Evolutionary conservation across 2,329 filamentous ascomycete genomes (phyloP).

Genomic region (Lecanicillium sp.): DNA sequence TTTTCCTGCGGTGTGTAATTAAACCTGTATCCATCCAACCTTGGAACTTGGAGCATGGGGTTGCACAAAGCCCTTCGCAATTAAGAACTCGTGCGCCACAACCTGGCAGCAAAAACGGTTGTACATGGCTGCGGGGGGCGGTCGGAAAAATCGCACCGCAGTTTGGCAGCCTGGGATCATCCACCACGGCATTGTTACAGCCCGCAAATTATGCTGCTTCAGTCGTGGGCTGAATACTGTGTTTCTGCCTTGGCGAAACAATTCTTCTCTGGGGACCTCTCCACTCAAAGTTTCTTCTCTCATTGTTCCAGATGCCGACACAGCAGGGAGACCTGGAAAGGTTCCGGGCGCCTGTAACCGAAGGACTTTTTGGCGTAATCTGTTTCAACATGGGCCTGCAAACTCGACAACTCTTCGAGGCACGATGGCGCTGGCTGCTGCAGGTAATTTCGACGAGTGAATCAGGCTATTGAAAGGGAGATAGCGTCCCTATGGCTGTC

Average conservation of each 20-base stretch:
- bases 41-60: background rate
- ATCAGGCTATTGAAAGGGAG: background rate
- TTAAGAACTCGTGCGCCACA: background rate
- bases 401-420: too few relatives aligned
- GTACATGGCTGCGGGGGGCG: background rate
- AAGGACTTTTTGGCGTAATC: too few relatives aligned
- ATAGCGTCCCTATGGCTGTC: background rate
- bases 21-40: constrained; percentile 8
- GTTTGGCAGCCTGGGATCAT: background rate
- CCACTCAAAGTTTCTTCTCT: background rate
- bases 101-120: background rate
- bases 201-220: background rate
- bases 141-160: background rate
- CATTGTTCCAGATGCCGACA: background rate
- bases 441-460: too few relatives aligned
- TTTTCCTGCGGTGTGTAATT: constrained; percentile 2
- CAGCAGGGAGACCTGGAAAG: background rate
- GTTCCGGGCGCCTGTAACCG: too few relatives aligned
- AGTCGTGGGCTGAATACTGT: background rate
- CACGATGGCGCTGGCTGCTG: too few relatives aligned
- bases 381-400: too few relatives aligned
- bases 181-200: background rate
- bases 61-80: background rate
- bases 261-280: too few relatives aligned
- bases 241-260: background rate